These are phyloP conservation scores for Nidularia sp. DNA, from an alignment of 768 basidiomycete species.

Conservation along the genomic window DNA sequence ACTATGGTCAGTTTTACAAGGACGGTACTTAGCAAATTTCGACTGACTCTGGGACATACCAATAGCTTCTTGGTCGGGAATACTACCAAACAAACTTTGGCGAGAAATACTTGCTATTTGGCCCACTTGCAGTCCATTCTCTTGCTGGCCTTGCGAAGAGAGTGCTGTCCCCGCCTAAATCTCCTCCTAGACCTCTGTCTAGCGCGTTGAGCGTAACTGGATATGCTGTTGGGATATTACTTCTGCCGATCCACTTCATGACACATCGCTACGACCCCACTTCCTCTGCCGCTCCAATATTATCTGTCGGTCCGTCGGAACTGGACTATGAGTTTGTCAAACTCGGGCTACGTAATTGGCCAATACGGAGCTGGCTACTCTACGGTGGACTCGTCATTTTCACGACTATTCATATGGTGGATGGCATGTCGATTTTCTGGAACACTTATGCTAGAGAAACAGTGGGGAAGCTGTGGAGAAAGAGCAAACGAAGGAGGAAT, in stretches of 20 bases:
- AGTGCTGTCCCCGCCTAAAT: slow-evolving; percentile 34
- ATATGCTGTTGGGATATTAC: slow-evolving; percentile 49
- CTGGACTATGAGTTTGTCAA: slow-evolving; percentile 85
- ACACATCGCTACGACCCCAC: slow-evolving; percentile 62
- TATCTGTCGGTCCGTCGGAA: slow-evolving; percentile 64
- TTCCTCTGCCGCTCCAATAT: slow-evolving; percentile 41
- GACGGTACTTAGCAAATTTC: background rate
- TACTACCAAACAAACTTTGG: slow-evolving; percentile 76
- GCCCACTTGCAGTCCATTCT: slow-evolving; percentile 64
- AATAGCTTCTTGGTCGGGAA: slow-evolving; percentile 75
- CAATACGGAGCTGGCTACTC: slow-evolving; percentile 53
- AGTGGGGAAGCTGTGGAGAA: slow-evolving; percentile 6
- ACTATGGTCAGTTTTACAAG: slow-evolving; percentile 55
- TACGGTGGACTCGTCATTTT: slow-evolving; percentile 60
- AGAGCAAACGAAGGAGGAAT: slow-evolving; percentile 16
- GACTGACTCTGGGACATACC: background rate
- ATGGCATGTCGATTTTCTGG: slow-evolving; percentile 55
- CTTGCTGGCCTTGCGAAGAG: slow-evolving; percentile 58
- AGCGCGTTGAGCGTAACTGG: slow-evolving; percentile 58
- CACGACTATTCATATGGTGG: slow-evolving; percentile 55
- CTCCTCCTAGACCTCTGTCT: slow-evolving; percentile 24
- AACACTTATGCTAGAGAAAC: slow-evolving; percentile 39
- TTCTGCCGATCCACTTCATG: slow-evolving; percentile 67
- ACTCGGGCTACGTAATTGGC: slow-evolving; percentile 58
- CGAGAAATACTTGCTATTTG: slow-evolving; percentile 65